Percentiles rank a stretch among this genome's conserved stretches.
phyloP scores from a whole-genome alignment of 75 land plant species.

The Cryptomeria japonica region DNA sequence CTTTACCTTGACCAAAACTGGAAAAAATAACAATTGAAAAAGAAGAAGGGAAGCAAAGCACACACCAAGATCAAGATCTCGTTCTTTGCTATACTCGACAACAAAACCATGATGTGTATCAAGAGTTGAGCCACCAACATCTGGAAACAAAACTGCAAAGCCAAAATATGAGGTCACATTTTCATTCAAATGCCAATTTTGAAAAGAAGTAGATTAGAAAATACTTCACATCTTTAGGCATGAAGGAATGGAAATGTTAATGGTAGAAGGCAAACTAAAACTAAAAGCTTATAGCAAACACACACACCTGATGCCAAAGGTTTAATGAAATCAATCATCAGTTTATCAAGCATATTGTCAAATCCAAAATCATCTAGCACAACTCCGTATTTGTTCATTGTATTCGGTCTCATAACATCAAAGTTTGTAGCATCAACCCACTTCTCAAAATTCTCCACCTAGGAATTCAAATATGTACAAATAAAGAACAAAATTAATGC shows the following conservation, averaged over 20 bases:
- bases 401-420: constrained; percentile 42
- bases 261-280: background rate
- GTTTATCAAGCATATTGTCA: constrained; percentile 40
- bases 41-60: background rate
- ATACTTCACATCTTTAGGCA: background rate
- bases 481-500: background rate
- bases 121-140: constrained; percentile 52
- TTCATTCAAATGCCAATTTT: background rate
- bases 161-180: background rate
- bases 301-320: constrained; percentile 44
- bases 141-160: constrained; percentile 41
- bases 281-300: background rate
- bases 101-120: constrained; percentile 62
- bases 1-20: background rate
- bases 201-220: background rate
- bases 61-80: constrained; percentile 61
- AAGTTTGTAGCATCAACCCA: constrained; percentile 40
- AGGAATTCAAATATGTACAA: constrained; percentile 1
- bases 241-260: background rate
- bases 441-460: constrained; percentile 52
- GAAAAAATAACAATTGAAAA: background rate
- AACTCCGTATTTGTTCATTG: constrained; percentile 56
- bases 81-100: constrained; percentile 52
- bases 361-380: constrained; percentile 52
- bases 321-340: constrained; percentile 37